Base-by-base conservation (phyloP, 192 early-diverging fungal species). In the Coemansia biformis region DNA sequence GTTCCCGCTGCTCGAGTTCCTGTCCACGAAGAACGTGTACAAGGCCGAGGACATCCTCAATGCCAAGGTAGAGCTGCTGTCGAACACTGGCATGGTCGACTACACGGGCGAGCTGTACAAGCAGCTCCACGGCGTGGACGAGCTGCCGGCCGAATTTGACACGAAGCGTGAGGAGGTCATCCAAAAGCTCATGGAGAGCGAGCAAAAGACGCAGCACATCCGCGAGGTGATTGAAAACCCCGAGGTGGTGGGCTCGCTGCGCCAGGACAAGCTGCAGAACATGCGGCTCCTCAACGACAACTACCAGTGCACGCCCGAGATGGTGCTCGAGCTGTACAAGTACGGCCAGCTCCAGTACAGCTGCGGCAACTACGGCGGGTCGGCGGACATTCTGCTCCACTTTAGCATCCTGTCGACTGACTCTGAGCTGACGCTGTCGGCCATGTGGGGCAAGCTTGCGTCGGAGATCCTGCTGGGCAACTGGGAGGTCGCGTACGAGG, bases 361-460 rank as follows among this genome's bases (percentile, higher is more conserved):
- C 67, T 88, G 89, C 72, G 93, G 93, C 57, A 86, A 87, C 68
- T 94, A 97, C 66, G 81, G 82, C 46, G 85, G 84, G 45, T 87
- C 91, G 43, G 89, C 93, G 6, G 92, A 92, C 59, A 87, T 93
- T 80, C 74, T 97, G 47, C 92, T 90, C 58, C 92, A 94, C 63
- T 97, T 87, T 78, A 88, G 92, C 54, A 86, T 94, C 53, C 77
- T 97, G 87, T 90, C 89, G 15, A 91, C 88, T 17, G 91, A 97
- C 69, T 57, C 77, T 41, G 89, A 90, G 48, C 81, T 81, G 24
- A 90, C 83, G 48, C 63, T 92, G 29, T 87, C 80, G 38, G 91
- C 95, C 23, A 76, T 92, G 50, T 98, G 95, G 95, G 95, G 95
- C 54, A 98, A 98, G 68, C 83, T 98, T 43, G 92, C 90, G 11